These are phyloP conservation scores for Sanghuangporus sanghuang DNA, from an alignment of 1,284 basidiomycete genomes.

Conservation along the genomic window DNA sequence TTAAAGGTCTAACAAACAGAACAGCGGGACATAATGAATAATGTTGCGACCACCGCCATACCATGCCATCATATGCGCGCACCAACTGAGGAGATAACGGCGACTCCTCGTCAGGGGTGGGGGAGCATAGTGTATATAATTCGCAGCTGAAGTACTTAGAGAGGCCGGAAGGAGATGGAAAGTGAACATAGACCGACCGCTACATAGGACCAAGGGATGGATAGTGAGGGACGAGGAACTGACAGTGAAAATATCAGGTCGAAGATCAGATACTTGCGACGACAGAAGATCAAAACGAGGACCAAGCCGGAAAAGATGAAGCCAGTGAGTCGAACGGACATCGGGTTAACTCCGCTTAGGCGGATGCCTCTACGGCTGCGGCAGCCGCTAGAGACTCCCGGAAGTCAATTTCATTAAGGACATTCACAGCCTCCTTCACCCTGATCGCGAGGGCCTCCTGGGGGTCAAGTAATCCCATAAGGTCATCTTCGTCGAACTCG, in stretches of 20 bases:
- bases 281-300: neutral
- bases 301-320: constrained; percentile 6
- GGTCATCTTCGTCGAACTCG: constrained; percentile 94
- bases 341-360: too few relatives aligned
- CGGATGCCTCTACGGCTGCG: too few relatives aligned
- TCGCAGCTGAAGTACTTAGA: neutral
- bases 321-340: too few relatives aligned
- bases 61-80: constrained; percentile 3
- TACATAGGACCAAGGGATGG: constrained; percentile 17
- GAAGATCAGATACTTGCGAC: neutral
- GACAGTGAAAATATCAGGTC: neutral
- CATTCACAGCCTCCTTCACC: too few relatives aligned
- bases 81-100: neutral
- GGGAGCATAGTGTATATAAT: neutral
- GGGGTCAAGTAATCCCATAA: constrained; percentile 81
- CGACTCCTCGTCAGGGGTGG: neutral
- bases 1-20: neutral
- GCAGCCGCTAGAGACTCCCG: too few relatives aligned
- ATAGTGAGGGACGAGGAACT: too few relatives aligned
- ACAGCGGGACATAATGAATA: neutral
- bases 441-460: constrained; percentile 80
- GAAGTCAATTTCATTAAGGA: too few relatives aligned
- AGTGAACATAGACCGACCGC: constrained; percentile 20
- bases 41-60: constrained; percentile 13
- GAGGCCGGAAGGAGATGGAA: neutral